Conservation (phyloP, 208 protist genomes). For the Angomonas deanei region DNA sequence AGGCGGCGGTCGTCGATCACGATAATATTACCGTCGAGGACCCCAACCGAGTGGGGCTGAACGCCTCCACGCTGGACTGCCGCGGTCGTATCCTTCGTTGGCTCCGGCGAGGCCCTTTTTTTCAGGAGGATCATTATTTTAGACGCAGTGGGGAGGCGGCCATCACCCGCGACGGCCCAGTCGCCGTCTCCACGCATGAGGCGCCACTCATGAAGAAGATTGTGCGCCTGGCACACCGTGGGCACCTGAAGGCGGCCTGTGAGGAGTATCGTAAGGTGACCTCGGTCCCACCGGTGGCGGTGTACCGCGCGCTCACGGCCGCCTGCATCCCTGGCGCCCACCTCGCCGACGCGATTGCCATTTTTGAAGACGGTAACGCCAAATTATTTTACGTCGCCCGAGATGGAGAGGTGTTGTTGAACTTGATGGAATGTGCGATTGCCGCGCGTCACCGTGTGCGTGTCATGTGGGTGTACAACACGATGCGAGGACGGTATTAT, state of each 20-base stretch:
- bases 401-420: slow-evolving; percentile 80
- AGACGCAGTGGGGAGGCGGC: slow-evolving; percentile 54
- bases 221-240: slow-evolving; percentile 56
- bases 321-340: slow-evolving; percentile 68
- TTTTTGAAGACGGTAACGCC: slow-evolving; percentile 85
- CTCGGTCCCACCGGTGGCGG: slow-evolving; percentile 80
- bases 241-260: slow-evolving; percentile 82
- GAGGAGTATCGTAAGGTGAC: slow-evolving; percentile 85
- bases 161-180: slow-evolving; percentile 30
- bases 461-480: slow-evolving; percentile 88
- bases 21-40: slow-evolving; percentile 82
- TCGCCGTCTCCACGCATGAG: slow-evolving; percentile 54
- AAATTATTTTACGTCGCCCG: slow-evolving; percentile 79
- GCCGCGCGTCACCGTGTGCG: slow-evolving; percentile 70
- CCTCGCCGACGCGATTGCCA: slow-evolving; percentile 81
- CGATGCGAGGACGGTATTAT: slow-evolving; percentile 79
- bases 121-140: slow-evolving; percentile 88
- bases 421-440: slow-evolving; percentile 80
- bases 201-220: slow-evolving; percentile 75
- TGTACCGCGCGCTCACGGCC: slow-evolving; percentile 80
- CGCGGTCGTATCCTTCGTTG: slow-evolving; percentile 86
- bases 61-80: slow-evolving; percentile 84
- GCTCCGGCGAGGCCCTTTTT: slow-evolving; percentile 84
- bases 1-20: slow-evolving; percentile 79
- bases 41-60: slow-evolving; percentile 81